phyloP scores from a whole-genome alignment of 2,329 filamentous ascomycete species.

The Stromatinia cepivora region DNA sequence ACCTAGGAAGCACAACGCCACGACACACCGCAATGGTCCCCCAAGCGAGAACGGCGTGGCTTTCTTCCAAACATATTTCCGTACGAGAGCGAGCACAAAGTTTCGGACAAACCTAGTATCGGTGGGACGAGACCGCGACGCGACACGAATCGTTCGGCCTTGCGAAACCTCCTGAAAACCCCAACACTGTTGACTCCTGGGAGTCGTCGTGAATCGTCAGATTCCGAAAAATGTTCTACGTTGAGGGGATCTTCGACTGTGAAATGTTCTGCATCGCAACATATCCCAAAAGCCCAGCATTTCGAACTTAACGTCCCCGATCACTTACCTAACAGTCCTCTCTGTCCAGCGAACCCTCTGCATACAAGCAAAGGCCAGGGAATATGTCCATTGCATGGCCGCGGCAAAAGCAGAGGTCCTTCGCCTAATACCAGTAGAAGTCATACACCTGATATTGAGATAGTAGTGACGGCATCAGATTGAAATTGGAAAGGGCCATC shows the following conservation, averaged over 20 bases:
- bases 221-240: not conserved
- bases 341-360: slow-evolving; percentile 46
- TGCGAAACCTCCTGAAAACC: slow-evolving; percentile 6
- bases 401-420: slow-evolving; percentile 28
- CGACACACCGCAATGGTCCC: slow-evolving; percentile 38
- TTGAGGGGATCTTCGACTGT: not conserved
- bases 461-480: slow-evolving; percentile 5
- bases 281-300: not conserved
- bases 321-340: slow-evolving; percentile 46
- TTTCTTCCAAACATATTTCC: slow-evolving; percentile 32
- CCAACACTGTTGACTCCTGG: not conserved
- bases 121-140: not conserved
- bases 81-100: not conserved
- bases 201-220: slow-evolving; percentile 3
- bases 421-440: slow-evolving; percentile 1
- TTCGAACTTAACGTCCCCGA: slow-evolving; percentile 47
- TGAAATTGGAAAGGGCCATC: not conserved
- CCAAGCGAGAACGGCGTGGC: slow-evolving; percentile 24
- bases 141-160: not conserved
- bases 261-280: not conserved
- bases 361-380: slow-evolving; percentile 44
- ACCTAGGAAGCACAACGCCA: slow-evolving; percentile 39
- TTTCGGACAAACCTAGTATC: not conserved
- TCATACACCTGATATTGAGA: slow-evolving; percentile 27
- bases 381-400: slow-evolving; percentile 47